phyloP scores from a whole-genome alignment of 345 rosid species.

The Populus pruinosa region DNA sequence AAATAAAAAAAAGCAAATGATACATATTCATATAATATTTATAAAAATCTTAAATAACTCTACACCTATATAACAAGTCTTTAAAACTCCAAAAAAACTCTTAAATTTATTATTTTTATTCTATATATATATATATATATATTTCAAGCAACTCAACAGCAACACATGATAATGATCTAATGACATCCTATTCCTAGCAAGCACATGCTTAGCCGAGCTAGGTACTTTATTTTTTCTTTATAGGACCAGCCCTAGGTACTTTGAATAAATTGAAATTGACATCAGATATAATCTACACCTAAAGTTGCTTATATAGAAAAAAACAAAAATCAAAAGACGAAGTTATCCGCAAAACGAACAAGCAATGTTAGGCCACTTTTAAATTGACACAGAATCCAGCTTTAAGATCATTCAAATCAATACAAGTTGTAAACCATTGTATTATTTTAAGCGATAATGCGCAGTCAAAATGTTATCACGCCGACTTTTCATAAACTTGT shows the following conservation, averaged over 20 bases:
- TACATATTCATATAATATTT: too few relatives aligned
- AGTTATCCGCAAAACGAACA: neutral
- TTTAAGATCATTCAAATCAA: neutral
- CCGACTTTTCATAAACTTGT: neutral
- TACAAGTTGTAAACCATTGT: neutral
- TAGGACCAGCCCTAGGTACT: neutral
- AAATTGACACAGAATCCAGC: neutral
- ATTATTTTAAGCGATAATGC: too few relatives aligned
- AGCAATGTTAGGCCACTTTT: neutral
- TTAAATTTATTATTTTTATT: too few relatives aligned
- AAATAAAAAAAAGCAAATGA: fast-evolving
- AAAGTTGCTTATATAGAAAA: neutral
- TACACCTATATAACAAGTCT: too few relatives aligned
- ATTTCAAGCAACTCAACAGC: too few relatives aligned
- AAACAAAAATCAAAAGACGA: neutral
- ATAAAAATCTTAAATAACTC: too few relatives aligned
- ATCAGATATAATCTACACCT: neutral
- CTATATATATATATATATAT: fast-evolving
- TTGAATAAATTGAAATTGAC: neutral
- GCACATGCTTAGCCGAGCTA: neutral
- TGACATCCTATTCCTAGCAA: neutral
- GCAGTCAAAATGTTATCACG: neutral
- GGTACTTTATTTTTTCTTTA: too few relatives aligned
- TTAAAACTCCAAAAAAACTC: fast-evolving
- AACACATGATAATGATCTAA: too few relatives aligned